Evolutionary conservation across 2,329 filamentous ascomycete genomes (phyloP).

Genomic region (Thielaviopsis populi): DNA sequence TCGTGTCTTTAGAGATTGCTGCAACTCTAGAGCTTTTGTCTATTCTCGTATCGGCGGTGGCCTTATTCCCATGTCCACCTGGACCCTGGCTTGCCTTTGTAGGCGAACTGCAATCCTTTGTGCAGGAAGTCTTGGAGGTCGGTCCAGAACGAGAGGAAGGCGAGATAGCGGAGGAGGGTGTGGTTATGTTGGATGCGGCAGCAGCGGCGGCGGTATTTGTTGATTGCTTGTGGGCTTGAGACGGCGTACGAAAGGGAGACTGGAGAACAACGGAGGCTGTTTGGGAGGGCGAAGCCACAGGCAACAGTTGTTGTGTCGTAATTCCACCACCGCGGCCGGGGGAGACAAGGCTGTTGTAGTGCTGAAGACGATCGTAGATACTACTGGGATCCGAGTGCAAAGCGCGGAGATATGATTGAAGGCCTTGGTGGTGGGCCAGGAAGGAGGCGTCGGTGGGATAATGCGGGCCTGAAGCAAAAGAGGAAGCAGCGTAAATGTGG

Average conservation of each 20-base stretch:
- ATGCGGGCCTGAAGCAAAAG: constrained; percentile 6
- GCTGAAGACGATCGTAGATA: constrained; percentile 46
- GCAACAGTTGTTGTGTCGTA: constrained; percentile 37
- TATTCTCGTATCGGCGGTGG: background rate
- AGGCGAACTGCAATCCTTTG: constrained; percentile 7
- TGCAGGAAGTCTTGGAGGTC: background rate
- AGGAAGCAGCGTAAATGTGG: constrained; percentile 4
- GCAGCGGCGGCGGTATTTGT: background rate
- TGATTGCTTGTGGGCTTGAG: background rate
- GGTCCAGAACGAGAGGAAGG: background rate
- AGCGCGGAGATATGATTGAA: constrained; percentile 39
- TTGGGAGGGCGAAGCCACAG: constrained; percentile 36
- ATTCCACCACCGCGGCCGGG: constrained; percentile 41
- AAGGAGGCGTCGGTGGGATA: constrained; percentile 21
- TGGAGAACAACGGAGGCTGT: background rate
- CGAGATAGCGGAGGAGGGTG: background rate
- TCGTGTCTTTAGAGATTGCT: background rate
- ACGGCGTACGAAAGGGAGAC: background rate
- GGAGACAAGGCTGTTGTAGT: constrained; percentile 51
- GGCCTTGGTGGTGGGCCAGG: constrained; percentile 32
- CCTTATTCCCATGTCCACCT: constrained; percentile 12
- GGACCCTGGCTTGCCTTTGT: constrained; percentile 6
- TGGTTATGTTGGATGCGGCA: background rate
- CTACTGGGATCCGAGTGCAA: constrained; percentile 38
- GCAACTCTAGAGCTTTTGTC: background rate